Conservation (phyloP, 352 stramenopile genomes). For the Elongisporangium prolatum region DNA sequence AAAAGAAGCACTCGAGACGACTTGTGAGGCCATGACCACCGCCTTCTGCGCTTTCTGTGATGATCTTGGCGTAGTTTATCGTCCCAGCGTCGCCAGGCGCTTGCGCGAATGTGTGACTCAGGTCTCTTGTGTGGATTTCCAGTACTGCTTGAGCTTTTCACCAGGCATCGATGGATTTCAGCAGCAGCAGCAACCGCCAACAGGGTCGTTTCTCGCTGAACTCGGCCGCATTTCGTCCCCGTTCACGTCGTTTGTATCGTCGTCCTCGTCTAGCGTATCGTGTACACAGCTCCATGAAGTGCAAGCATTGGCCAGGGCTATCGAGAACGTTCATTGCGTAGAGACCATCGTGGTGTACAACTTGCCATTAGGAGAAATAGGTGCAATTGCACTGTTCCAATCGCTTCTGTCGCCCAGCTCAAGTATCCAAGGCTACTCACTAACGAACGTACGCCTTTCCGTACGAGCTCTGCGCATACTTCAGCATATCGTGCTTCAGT, state of each 20-base stretch:
- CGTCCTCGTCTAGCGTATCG: not conserved
- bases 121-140: constrained; percentile 46
- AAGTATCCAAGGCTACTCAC: constrained; percentile 28
- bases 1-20: not conserved
- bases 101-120: constrained; percentile 42
- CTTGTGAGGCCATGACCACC: constrained; percentile 31
- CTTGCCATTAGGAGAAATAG: constrained; percentile 31
- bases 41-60: constrained; percentile 66
- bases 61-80: constrained; percentile 39
- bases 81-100: constrained; percentile 34
- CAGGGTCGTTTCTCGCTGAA: constrained; percentile 1
- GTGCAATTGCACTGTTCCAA: constrained; percentile 46
- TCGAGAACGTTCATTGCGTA: constrained; percentile 38
- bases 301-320: constrained; percentile 33
- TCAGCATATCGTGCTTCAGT: constrained; percentile 51
- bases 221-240: not conserved
- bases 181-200: constrained; percentile 2
- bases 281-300: constrained; percentile 31
- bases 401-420: constrained; percentile 32
- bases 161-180: constrained; percentile 26
- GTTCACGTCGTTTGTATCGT: not conserved
- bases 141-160: constrained; percentile 49
- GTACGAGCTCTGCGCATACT: constrained; percentile 33
- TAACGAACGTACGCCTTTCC: constrained; percentile 47
- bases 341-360: constrained; percentile 47